Evolutionary conservation across 345 rosid genomes (phyloP).

Genomic region (Chamaenerion angustifolium): DNA sequence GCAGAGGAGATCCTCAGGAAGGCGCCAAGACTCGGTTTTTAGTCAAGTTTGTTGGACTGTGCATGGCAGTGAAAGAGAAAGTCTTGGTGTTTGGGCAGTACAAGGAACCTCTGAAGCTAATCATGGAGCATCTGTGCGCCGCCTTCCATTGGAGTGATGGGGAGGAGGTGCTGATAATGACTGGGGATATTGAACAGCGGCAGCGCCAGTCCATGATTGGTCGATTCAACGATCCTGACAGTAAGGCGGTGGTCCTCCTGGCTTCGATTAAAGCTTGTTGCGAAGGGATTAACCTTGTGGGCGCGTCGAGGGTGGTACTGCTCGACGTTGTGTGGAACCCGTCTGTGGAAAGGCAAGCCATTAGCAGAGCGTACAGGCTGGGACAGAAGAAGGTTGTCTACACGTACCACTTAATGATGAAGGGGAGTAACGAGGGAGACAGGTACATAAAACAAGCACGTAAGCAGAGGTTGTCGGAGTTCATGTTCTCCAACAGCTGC

Average conservation of each 20-base stretch:
- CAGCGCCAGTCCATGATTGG: constrained; percentile 37
- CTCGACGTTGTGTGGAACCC: constrained; percentile 89
- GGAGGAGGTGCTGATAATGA: constrained; percentile 32
- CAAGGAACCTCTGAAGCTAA: constrained; percentile 31
- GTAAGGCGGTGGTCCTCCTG: constrained; percentile 46
- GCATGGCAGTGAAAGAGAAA: constrained; percentile 32
- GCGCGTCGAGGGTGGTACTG: constrained; percentile 73
- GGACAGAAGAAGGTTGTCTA: constrained; percentile 58
- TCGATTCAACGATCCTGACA: constrained; percentile 37
- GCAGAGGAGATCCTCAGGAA: constrained; percentile 17
- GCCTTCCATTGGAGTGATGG: constrained; percentile 37
- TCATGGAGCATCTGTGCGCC: constrained; percentile 23
- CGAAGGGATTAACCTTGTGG: constrained; percentile 66
- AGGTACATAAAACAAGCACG: constrained; percentile 35
- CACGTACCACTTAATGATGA: constrained; percentile 48
- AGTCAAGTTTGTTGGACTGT: constrained; percentile 31
- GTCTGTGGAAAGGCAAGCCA: constrained; percentile 73
- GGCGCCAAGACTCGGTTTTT: constrained; percentile 60
- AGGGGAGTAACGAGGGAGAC: constrained; percentile 34
- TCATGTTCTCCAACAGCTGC: constrained; percentile 33
- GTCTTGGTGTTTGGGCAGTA: constrained; percentile 64
- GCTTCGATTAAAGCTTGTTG: constrained; percentile 68
- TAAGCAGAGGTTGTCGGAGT: constrained; percentile 39
- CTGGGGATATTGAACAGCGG: constrained; percentile 22
- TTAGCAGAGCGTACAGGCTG: constrained; percentile 56